Conservation (phyloP, 1,139 yeast species). For the Zygotorulaspora mrakii region DNA sequence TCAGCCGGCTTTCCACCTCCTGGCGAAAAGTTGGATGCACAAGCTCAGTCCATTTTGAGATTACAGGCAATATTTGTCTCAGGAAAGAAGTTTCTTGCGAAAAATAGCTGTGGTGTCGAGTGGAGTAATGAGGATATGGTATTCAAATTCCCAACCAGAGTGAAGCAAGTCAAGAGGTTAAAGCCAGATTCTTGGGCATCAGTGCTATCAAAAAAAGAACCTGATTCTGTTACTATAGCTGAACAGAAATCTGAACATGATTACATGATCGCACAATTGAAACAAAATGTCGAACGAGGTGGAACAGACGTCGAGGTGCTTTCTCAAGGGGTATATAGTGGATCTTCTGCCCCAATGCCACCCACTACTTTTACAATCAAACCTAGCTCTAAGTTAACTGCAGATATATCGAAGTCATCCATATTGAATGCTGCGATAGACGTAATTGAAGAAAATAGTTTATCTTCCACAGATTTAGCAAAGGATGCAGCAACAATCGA, state of each 20-base stretch:
- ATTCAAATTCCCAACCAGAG: constrained; percentile 3
- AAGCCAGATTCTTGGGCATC: constrained; percentile 2
- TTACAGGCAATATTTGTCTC: constrained; percentile 39
- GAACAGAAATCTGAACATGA: not conserved
- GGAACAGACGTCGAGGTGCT: constrained; percentile 6
- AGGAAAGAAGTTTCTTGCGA: constrained; percentile 35
- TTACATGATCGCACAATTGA: not conserved
- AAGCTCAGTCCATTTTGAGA: constrained; percentile 39
- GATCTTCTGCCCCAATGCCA: constrained; percentile 34
- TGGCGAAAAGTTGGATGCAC: constrained; percentile 24
- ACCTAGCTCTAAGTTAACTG: constrained; percentile 23
- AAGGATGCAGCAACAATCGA: not conserved
- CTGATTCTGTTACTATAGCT: not conserved
- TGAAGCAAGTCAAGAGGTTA: not conserved
- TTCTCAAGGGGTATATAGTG: constrained; percentile 30
- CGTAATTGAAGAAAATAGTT: not conserved
- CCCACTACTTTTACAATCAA: constrained; percentile 28
- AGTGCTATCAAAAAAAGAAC: not conserved
- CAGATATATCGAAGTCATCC: not conserved
- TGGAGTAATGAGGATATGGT: constrained; percentile 29
- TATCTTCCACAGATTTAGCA: not conserved
- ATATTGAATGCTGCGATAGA: not conserved
- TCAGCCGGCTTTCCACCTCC: constrained; percentile 30
- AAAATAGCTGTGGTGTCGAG: constrained; percentile 37
- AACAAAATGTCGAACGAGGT: constrained; percentile 6